These are phyloP conservation scores for Arthrobotrys entomopaga DNA, from an alignment of 2,329 filamentous ascomycete species.

Conservation along the genomic window DNA sequence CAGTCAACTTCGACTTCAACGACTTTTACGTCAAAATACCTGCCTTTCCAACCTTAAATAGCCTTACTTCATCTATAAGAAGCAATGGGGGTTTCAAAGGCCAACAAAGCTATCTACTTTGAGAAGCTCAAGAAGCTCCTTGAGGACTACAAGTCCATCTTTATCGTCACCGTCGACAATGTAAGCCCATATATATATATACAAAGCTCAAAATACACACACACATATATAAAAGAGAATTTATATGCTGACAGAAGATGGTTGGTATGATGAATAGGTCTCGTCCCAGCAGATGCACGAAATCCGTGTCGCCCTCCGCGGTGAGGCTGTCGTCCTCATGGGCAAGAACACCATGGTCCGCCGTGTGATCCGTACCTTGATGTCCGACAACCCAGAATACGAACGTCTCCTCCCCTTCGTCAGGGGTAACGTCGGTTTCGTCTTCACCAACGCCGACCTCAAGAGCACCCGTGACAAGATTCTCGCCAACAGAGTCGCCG, in stretches of 20 bases:
- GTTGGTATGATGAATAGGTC: slow-evolving; percentile 54
- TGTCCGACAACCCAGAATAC: slow-evolving; percentile 91
- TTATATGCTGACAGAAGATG: neutral
- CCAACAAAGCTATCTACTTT: slow-evolving; percentile 97
- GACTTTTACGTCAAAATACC: slow-evolving; percentile 18
- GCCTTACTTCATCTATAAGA: slow-evolving; percentile 94
- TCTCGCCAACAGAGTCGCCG: slow-evolving; percentile 94
- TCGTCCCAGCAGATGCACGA: slow-evolving; percentile 99
- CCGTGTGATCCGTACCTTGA: slow-evolving; percentile 95
- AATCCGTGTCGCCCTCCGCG: slow-evolving; percentile 91
- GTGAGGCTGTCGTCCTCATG: slow-evolving; percentile 95
- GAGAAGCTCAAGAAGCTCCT: slow-evolving; percentile 98
- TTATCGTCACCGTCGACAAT: slow-evolving; percentile 99
- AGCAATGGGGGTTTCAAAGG: slow-evolving; percentile 92
- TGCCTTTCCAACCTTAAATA: slow-evolving; percentile 85
- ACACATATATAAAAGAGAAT: no score
- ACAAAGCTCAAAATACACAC: neutral
- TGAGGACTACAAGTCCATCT: slow-evolving; percentile 95
- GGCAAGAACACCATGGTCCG: slow-evolving; percentile 99
- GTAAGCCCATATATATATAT: slow-evolving; percentile 66
- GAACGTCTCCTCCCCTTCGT: slow-evolving; percentile 96
- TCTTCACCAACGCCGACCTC: slow-evolving; percentile 98
- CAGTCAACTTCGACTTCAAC: neutral
- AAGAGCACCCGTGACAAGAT: slow-evolving; percentile 94
- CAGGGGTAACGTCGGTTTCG: slow-evolving; percentile 98